These are phyloP conservation scores for Moricandia moricandioides DNA, from an alignment of 345 rosid genomes.

Conservation along the genomic window DNA sequence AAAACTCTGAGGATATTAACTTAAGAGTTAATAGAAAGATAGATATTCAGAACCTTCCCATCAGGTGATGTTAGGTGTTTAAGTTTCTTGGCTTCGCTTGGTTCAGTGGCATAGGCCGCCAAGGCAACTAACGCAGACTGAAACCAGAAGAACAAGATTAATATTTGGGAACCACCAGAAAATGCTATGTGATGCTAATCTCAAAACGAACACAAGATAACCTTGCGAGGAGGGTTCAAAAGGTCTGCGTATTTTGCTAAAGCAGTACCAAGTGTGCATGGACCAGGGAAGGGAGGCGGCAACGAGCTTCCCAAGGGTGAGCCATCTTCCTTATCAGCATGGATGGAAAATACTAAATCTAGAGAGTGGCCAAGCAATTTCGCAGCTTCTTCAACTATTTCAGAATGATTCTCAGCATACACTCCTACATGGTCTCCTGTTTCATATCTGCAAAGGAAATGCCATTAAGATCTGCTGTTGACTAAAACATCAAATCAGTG, in stretches of 20 bases:
- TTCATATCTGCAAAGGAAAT: conserved; percentile 59
- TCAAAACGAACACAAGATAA: conserved; percentile 21
- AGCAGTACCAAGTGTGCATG: conserved; percentile 69
- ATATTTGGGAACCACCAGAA: conserved; percentile 2
- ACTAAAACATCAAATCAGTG: background rate
- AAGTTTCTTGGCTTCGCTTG: conserved; percentile 64
- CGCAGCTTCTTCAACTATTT: conserved; percentile 75
- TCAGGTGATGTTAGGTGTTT: conserved; percentile 59
- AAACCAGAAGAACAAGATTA: conserved; percentile 7
- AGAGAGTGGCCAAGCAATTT: conserved; percentile 65
- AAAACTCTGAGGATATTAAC: background rate
- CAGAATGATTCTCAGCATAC: conserved; percentile 67
- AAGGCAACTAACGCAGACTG: conserved; percentile 88
- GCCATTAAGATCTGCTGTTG: background rate
- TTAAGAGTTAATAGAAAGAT: background rate
- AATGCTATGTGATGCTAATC: background rate
- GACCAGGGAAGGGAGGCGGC: conserved; percentile 80
- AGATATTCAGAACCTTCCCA: conserved; percentile 53
- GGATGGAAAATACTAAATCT: conserved; percentile 69
- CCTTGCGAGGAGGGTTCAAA: conserved; percentile 84
- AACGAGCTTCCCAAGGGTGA: conserved; percentile 61
- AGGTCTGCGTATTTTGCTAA: conserved; percentile 74
- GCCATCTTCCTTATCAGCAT: conserved; percentile 74
- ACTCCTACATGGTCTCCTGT: conserved; percentile 96
- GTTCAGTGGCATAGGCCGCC: conserved; percentile 90